Percentiles rank a stretch among this genome's conserved stretches.
Evolutionary conservation across 2,329 filamentous ascomycete genomes (phyloP).

Genomic region (Trichothecium sympodiale): DNA sequence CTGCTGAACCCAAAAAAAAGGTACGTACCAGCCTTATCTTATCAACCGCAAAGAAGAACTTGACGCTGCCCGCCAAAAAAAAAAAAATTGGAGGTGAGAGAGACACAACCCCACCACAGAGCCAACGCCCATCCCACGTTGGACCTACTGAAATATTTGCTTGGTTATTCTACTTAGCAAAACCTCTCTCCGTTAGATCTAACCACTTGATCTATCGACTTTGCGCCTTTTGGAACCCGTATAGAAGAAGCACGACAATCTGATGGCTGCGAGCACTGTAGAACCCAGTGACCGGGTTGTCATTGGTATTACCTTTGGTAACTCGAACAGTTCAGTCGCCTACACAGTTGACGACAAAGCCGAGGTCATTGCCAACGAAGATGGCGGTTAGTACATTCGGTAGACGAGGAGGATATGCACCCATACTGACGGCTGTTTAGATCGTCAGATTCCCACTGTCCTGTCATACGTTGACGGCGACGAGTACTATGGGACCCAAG

Average conservation of each 20-base stretch:
- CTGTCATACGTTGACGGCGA: constrained; percentile 93
- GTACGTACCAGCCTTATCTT: constrained; percentile 1
- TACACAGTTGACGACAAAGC: constrained; percentile 88
- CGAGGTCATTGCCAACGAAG: constrained; percentile 97
- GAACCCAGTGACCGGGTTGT: constrained; percentile 52
- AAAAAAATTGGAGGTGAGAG: not conserved
- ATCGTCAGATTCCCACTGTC: constrained; percentile 92
- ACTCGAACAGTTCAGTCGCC: constrained; percentile 96
- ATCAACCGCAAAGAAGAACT: constrained; percentile 1
- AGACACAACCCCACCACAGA: not conserved
- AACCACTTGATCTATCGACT: too few species aligned
- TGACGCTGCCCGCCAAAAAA: not conserved
- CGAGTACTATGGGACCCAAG: constrained; percentile 92
- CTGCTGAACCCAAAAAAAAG: not conserved
- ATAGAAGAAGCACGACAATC: constrained; percentile 7
- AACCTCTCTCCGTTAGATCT: too few species aligned
- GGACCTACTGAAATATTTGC: constrained; percentile 1
- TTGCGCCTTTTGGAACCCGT: constrained; percentile 2
- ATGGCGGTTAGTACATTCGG: constrained; percentile 59
- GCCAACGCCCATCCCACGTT: too few species aligned
- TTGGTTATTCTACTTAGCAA: too few species aligned
- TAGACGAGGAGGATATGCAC: constrained; percentile 3
- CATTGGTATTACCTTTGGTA: constrained; percentile 96
- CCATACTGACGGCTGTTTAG: constrained; percentile 30
- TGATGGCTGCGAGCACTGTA: constrained; percentile 36